Base-by-base conservation (phyloP, 1,139 yeast genomes). In the Petasospora rhodanensis region DNA sequence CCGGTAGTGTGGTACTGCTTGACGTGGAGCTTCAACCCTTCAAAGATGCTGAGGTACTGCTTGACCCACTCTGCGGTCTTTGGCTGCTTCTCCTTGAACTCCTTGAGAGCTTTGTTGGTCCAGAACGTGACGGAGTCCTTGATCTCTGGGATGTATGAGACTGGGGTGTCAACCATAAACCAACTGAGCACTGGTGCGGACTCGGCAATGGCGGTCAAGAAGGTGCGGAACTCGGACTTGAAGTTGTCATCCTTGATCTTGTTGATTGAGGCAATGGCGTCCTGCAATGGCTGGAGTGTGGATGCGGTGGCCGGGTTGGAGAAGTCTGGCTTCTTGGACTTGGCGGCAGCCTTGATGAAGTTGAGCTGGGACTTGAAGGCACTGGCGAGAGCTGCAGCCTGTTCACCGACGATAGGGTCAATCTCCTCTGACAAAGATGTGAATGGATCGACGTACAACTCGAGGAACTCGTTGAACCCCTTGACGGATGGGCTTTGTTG, bases 91-190 rank as follows among this genome's bases (percentile, higher is more conserved):
- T 79, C 94, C 56, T 74, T 85, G 62, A 64, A 77, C 42, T 86
- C 96, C 59, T 87, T 89, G 58, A 87, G 62, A 25, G 89, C 80
- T 50, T 95, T 73, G 61, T 93, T 89, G 19, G 95, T 76, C 86
- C 96, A 93, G 61, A 89, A 93, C 55, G 82, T 91, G 24, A 96
- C 86, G 25, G 94, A 76, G 51, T 93, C 98, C 55, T 81, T 84
- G 62, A 79, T 83, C 46, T 89, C 96, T 3, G 82, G 75, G 41
- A 93, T 73, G 46, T 70, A 74, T 1, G 86, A 74, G 13, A 79
- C 76, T 10, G 79, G 75, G 5, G 89, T 78, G 4, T 70, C 75
- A 12, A 76, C 72, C 15, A 84, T 76, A 42, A 89, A 73, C 99
- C 99, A 93, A 14, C 95, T 94, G 41, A 89, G 67, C 4, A 85